phyloP scores from a whole-genome alignment of 176 grass and related monocot genomes.

The Otatea glauca region DNA sequence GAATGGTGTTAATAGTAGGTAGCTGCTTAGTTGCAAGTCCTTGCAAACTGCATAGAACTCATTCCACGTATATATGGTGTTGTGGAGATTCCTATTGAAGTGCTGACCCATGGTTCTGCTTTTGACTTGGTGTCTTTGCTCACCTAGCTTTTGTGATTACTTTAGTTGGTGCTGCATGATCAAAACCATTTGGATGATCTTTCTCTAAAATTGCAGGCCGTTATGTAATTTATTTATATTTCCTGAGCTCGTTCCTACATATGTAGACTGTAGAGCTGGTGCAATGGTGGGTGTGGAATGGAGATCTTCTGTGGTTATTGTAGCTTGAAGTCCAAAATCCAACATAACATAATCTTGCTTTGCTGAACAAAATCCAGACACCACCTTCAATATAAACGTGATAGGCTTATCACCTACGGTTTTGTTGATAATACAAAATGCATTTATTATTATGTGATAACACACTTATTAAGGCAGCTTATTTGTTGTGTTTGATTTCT shows the following conservation, averaged over 20 bases:
- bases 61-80: too few species aligned
- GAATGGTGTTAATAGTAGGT: too few species aligned
- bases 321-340: not conserved
- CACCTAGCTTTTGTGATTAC: not conserved
- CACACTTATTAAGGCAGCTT: not conserved
- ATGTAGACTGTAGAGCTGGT: not conserved
- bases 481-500: not conserved
- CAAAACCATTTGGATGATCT: constrained; percentile 1
- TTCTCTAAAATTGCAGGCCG: constrained; percentile 46
- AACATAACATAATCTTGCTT: not conserved
- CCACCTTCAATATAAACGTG: not conserved
- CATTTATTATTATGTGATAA: not conserved
- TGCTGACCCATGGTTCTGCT: constrained; percentile 39
- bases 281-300: not conserved
- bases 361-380: not conserved
- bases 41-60: too few species aligned
- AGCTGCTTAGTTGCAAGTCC: too few species aligned
- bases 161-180: constrained; percentile 1
- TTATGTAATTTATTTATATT: constrained; percentile 39
- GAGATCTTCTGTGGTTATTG: not conserved
- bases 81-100: constrained; percentile 47
- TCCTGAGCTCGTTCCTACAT: not conserved
- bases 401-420: not conserved
- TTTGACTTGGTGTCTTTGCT: constrained; percentile 49
- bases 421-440: not conserved